Evolutionary conservation across 163 green algal species (phyloP).

Genomic region (Chloromonas sp.): DNA sequence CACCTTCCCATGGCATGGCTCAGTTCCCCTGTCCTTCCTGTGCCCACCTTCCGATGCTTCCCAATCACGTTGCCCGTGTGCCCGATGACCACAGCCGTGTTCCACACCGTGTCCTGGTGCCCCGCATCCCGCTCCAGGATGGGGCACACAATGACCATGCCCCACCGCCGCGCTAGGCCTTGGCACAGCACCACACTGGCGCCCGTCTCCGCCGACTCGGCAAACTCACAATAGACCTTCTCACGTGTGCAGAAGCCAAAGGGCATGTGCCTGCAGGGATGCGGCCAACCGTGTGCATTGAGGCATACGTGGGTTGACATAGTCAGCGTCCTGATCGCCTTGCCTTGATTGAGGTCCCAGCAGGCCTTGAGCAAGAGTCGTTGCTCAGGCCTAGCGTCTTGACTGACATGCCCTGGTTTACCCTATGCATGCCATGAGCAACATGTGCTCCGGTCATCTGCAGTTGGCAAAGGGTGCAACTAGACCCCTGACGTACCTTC

Average conservation of each 20-base stretch:
- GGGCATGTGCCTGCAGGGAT: conserved; percentile 64
- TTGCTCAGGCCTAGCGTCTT: not conserved
- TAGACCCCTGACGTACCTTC: no score
- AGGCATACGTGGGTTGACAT: not conserved
- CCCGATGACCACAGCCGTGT: conserved; percentile 94
- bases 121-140: conserved; percentile 87
- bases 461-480: no score
- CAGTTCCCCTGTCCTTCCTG: no score
- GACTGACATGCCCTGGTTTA: no score
- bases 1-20: no score
- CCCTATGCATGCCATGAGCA: no score
- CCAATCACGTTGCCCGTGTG: conserved; percentile 83
- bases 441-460: no score
- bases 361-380: not conserved
- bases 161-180: conserved; percentile 27
- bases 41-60: conserved; percentile 82
- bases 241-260: conserved; percentile 97
- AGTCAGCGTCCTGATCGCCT: no score
- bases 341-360: not conserved
- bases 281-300: conserved; percentile 21
- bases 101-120: conserved; percentile 90
- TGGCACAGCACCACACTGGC: conserved; percentile 43
- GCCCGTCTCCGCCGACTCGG: conserved; percentile 63
- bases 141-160: conserved; percentile 88
- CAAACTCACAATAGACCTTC: conserved; percentile 89